Percentiles rank a stretch among this genome's conserved stretches.
These are phyloP conservation scores for Rhypophila decipiens DNA, from an alignment of 495 filamentous ascomycete species.

Conservation along the genomic window DNA sequence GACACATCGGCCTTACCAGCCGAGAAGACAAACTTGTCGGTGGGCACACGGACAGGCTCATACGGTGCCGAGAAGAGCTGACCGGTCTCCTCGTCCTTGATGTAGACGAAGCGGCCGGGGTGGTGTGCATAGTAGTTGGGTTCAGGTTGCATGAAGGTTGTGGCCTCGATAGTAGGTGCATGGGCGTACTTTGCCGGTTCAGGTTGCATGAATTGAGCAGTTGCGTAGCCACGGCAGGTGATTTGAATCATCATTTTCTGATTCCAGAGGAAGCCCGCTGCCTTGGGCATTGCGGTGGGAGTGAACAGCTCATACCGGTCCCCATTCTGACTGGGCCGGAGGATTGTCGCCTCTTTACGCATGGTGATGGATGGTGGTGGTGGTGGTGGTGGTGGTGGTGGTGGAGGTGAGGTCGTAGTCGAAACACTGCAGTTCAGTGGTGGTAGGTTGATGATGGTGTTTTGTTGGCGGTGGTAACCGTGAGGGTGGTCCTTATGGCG, in stretches of 20 bases:
- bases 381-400: constrained; percentile 1
- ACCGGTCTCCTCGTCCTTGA: constrained; percentile 51
- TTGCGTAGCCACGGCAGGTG: constrained; percentile 51
- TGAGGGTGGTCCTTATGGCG: no score
- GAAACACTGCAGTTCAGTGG: background rate
- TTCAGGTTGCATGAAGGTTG: constrained; percentile 56
- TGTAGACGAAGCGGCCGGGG: constrained; percentile 52
- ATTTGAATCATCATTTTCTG: constrained; percentile 56
- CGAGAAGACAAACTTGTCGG: constrained; percentile 47
- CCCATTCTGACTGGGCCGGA: constrained; percentile 43
- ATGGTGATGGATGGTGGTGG: constrained; percentile 12
- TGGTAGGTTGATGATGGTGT: background rate
- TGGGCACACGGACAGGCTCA: constrained; percentile 45
- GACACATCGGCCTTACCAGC: constrained; percentile 48
- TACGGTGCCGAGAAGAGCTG: constrained; percentile 49
- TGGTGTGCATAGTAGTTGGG: constrained; percentile 54
- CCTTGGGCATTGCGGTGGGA: constrained; percentile 51
- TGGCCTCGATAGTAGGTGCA: constrained; percentile 49
- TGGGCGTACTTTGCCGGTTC: constrained; percentile 53
- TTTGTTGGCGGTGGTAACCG: no score
- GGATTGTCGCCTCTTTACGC: constrained; percentile 24
- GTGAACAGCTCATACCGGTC: constrained; percentile 49
- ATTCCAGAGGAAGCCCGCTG: constrained; percentile 53
- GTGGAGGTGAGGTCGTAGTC: background rate
- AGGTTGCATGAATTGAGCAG: constrained; percentile 54